A percentile compares a stretch with the other conserved stretches of the same genome.
Evolutionary conservation across 1,139 yeast species (phyloP).

Genomic region (Yamadazyma friedrichii): DNA sequence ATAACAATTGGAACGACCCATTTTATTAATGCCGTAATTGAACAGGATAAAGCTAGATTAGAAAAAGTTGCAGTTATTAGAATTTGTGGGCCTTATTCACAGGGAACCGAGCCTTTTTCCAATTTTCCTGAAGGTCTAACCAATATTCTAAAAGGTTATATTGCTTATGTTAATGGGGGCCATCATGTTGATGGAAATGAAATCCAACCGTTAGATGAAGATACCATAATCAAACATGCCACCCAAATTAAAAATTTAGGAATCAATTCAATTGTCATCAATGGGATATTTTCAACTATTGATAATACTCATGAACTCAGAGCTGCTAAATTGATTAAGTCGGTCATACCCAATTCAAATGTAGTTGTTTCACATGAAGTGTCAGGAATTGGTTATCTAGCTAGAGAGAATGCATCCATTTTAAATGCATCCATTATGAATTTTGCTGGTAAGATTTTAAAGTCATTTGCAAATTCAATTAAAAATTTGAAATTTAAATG

Average conservation of each 20-base stretch:
- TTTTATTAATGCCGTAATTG: constrained; percentile 45
- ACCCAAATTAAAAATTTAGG: constrained; percentile 24
- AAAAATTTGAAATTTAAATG: constrained; percentile 27
- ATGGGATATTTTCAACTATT: constrained; percentile 39
- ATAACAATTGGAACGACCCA: constrained; percentile 47
- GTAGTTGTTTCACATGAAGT: constrained; percentile 35
- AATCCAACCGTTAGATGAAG: constrained; percentile 28
- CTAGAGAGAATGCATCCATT: constrained; percentile 43
- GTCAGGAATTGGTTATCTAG: constrained; percentile 39
- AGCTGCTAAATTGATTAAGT: constrained; percentile 25
- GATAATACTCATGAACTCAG: constrained; percentile 29
- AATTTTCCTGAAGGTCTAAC: constrained; percentile 39
- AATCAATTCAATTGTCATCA: constrained; percentile 30
- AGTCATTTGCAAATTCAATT: constrained; percentile 32
- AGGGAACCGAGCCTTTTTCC: constrained; percentile 33
- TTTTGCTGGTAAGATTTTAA: constrained; percentile 35
- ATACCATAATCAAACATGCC: constrained; percentile 26
- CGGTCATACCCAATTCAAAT: constrained; percentile 27
- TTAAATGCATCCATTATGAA: constrained; percentile 39
- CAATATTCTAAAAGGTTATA: constrained; percentile 27
- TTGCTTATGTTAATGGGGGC: constrained; percentile 35
- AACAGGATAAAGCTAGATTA: constrained; percentile 34
- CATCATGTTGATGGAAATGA: constrained; percentile 36
- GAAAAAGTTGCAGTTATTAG: constrained; percentile 41
- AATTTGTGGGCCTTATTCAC: constrained; percentile 36